A percentile compares a stretch with the other conserved stretches of the same genome.
These are phyloP conservation scores for Macrocybe gigantea DNA, from an alignment of 768 basidiomycete genomes.

Conservation along the genomic window DNA sequence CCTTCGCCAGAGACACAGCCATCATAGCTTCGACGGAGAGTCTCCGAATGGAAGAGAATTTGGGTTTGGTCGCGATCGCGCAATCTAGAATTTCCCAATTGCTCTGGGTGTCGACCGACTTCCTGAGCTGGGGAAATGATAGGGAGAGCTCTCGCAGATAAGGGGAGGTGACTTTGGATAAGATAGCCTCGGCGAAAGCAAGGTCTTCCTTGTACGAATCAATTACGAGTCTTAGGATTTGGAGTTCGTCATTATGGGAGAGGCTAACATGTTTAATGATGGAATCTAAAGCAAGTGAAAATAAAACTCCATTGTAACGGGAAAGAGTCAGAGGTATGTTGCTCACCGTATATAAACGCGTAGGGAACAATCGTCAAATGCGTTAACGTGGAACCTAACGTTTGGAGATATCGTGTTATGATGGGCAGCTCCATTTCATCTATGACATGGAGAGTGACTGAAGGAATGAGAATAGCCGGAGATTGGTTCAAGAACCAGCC, in stretches of 20 bases:
- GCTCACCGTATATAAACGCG: constrained; percentile 7
- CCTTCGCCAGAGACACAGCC: constrained; percentile 3
- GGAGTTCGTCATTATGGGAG: constrained; percentile 6
- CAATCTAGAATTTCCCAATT: constrained; percentile 8
- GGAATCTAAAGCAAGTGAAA: constrained; percentile 1
- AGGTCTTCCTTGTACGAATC: constrained; percentile 7
- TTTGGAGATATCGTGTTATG: constrained; percentile 8
- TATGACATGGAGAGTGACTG: constrained; percentile 9
- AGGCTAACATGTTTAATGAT: constrained; percentile 6
- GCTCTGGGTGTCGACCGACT: constrained; percentile 1
- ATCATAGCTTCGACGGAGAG: constrained; percentile 5
- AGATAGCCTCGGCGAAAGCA: constrained; percentile 2
- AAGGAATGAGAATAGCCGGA: constrained; percentile 5
- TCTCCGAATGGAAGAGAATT: constrained; percentile 4
- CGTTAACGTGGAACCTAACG: constrained; percentile 8
- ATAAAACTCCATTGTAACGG: too few species aligned
- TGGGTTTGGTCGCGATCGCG: constrained; percentile 1
- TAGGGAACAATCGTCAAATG: constrained; percentile 6
- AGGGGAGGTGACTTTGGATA: constrained; percentile 7
- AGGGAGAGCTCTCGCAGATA: constrained; percentile 7
- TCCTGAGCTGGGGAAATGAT: constrained; percentile 7
- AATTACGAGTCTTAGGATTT: constrained; percentile 9
- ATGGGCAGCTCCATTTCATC: constrained; percentile 6
- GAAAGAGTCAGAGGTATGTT: too few species aligned
- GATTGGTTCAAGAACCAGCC: constrained; percentile 11